Evolutionary conservation across 2,329 filamentous ascomycete genomes (phyloP).

Genomic region (Hypoxylon sp.): DNA sequence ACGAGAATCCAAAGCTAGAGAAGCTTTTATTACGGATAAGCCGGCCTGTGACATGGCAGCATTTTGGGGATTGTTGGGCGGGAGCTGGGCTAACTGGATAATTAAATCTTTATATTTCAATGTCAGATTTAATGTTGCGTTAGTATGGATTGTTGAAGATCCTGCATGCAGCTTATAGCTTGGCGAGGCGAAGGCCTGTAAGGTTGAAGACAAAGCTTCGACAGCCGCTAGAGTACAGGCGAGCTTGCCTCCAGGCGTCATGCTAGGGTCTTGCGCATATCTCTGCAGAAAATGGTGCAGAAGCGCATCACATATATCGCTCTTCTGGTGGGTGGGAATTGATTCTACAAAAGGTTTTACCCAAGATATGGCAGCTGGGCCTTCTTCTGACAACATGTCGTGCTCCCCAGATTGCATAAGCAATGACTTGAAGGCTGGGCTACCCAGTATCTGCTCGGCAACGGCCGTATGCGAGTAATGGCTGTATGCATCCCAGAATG

Average conservation of each 20-base stretch:
- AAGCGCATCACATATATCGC: slow-evolving; percentile 85
- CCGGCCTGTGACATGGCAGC: slow-evolving; percentile 69
- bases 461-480: slow-evolving; percentile 84
- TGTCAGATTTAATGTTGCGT: slow-evolving; percentile 76
- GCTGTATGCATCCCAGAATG: slow-evolving; percentile 91
- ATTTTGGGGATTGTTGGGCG: slow-evolving; percentile 62
- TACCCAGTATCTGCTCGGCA: slow-evolving; percentile 86
- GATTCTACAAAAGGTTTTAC: slow-evolving; percentile 83
- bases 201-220: slow-evolving; percentile 70
- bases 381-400: slow-evolving; percentile 64
- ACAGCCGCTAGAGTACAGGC: slow-evolving; percentile 76
- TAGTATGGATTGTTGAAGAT: slow-evolving; percentile 73
- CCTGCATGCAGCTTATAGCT: slow-evolving; percentile 62
- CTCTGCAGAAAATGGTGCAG: slow-evolving; percentile 80
- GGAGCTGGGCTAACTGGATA: slow-evolving; percentile 65
- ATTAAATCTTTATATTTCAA: slow-evolving; percentile 75
- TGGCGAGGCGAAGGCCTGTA: slow-evolving; percentile 69
- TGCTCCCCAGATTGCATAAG: slow-evolving; percentile 73
- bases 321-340: slow-evolving; percentile 80
- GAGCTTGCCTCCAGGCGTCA: slow-evolving; percentile 70
- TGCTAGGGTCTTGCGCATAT: slow-evolving; percentile 68
- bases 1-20: slow-evolving; percentile 79
- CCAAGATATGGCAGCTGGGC: slow-evolving; percentile 81
- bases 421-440: slow-evolving; percentile 74
- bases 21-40: slow-evolving; percentile 75